Evolutionary conservation across 495 filamentous ascomycete species (phyloP).

Genomic region (Penicillium ucsense): DNA sequence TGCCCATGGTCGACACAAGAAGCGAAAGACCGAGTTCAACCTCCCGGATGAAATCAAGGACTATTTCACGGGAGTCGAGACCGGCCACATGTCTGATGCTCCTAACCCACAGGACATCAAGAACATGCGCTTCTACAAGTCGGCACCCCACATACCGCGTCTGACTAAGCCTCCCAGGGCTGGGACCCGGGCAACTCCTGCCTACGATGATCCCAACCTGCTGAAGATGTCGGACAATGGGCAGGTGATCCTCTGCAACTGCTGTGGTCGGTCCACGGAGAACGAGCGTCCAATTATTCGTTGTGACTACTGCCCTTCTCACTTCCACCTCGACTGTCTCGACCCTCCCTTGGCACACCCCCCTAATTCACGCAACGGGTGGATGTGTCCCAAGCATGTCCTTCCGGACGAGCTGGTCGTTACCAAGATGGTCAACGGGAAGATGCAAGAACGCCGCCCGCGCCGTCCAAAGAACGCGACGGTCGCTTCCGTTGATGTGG

Average conservation of each 20-base stretch:
- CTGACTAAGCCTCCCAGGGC: constrained; percentile 18
- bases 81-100: constrained; percentile 3
- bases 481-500: constrained; percentile 4
- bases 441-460: constrained; percentile 34
- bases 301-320: constrained; percentile 70
- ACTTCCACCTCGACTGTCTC: constrained; percentile 88
- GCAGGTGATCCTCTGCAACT: constrained; percentile 58
- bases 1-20: constrained; percentile 47
- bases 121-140: constrained; percentile 11
- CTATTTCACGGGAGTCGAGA: constrained; percentile 25
- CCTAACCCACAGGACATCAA: constrained; percentile 3
- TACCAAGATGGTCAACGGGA: constrained; percentile 39
- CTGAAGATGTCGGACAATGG: constrained; percentile 56
- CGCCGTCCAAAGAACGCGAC: constrained; percentile 40
- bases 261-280: constrained; percentile 51
- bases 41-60: constrained; percentile 60
- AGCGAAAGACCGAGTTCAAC: constrained; percentile 57
- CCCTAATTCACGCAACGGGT: constrained; percentile 56
- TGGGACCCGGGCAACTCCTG: not conserved
- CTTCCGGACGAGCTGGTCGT: constrained; percentile 45
- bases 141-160: constrained; percentile 19
- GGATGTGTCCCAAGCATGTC: constrained; percentile 84
- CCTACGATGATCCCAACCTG: constrained; percentile 25
- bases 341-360: constrained; percentile 74
- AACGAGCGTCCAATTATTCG: constrained; percentile 56